Conservation (phyloP, 345 rosid species). For the Euphorbia tirucalli region DNA sequence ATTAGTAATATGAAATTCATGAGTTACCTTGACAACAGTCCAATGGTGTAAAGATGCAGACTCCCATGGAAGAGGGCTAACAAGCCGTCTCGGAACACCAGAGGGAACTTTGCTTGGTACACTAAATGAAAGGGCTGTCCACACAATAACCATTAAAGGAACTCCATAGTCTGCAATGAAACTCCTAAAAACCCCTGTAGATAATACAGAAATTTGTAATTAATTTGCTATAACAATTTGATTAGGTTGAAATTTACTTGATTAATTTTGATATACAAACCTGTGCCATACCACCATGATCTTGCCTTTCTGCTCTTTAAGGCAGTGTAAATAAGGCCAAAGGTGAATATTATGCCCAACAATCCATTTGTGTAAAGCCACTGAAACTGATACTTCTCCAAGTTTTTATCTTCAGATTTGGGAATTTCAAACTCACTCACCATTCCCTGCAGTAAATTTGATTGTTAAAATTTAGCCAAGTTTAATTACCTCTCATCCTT, state of each 20-base stretch:
- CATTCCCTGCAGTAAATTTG: constrained; percentile 44
- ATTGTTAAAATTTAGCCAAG: too few relatives aligned
- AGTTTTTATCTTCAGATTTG: constrained; percentile 36
- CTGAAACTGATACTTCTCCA: constrained; percentile 49
- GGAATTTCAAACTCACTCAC: constrained; percentile 61
- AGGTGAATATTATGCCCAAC: constrained; percentile 64
- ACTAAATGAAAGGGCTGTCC: constrained; percentile 66
- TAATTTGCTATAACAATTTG: neutral
- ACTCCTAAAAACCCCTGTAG: constrained; percentile 53
- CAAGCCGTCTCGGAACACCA: constrained; percentile 78
- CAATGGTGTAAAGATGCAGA: constrained; percentile 56
- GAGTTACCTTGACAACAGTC: constrained; percentile 66
- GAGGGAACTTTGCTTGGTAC: constrained; percentile 50
- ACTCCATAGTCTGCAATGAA: constrained; percentile 85
- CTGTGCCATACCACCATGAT: constrained; percentile 70
- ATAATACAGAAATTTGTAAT: neutral
- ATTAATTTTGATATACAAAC: constrained; percentile 28
- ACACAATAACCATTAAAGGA: constrained; percentile 73
- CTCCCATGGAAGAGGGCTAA: constrained; percentile 72
- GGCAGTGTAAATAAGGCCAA: constrained; percentile 64
- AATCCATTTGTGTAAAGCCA: constrained; percentile 78
- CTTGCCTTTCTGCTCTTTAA: constrained; percentile 74
- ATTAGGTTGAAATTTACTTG: neutral
- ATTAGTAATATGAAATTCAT: neutral
- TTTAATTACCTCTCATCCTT: neutral